Percentiles rank a stretch among this genome's conserved stretches.
phyloP scores from a whole-genome alignment of 805 yeast species.

The Wickerhamomyces silvicola region DNA sequence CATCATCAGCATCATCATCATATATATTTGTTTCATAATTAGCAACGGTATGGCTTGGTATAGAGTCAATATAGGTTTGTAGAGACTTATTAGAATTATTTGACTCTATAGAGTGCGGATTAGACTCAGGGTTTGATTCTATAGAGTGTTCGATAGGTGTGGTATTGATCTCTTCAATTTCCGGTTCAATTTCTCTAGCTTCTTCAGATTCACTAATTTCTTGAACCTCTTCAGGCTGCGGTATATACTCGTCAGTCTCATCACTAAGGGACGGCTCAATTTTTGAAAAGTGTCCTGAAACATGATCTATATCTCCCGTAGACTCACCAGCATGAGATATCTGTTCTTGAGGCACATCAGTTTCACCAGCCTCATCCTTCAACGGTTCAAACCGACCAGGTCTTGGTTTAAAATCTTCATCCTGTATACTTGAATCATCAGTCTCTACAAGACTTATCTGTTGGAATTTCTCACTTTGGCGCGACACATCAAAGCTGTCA shows the following conservation, averaged over 20 bases:
- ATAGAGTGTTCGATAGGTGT: conserved; percentile 2
- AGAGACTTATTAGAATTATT: no score
- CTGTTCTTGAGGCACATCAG: conserved; percentile 10
- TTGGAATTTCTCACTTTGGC: no score
- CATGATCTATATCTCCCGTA: conserved; percentile 2
- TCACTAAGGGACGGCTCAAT: background rate
- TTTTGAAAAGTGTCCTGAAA: no score
- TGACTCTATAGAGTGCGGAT: no score
- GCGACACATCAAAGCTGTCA: no score
- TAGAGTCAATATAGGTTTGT: no score
- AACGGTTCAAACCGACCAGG: no score
- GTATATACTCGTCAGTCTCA: conserved; percentile 11
- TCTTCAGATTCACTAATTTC: conserved; percentile 1
- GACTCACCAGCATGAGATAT: conserved; percentile 18
- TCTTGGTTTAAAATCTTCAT: no score
- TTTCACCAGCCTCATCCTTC: conserved; percentile 11
- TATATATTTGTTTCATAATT: conserved; percentile 1
- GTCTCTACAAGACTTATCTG: no score
- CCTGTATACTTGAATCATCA: no score
- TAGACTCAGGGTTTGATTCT: no score
- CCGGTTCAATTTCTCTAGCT: background rate
- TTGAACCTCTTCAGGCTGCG: conserved; percentile 8
- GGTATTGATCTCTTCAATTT: background rate
- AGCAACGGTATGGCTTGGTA: background rate
- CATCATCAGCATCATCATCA: conserved; percentile 7